Conservation (phyloP, 345 rosid species). For the Zanthoxylum bungeanum region DNA sequence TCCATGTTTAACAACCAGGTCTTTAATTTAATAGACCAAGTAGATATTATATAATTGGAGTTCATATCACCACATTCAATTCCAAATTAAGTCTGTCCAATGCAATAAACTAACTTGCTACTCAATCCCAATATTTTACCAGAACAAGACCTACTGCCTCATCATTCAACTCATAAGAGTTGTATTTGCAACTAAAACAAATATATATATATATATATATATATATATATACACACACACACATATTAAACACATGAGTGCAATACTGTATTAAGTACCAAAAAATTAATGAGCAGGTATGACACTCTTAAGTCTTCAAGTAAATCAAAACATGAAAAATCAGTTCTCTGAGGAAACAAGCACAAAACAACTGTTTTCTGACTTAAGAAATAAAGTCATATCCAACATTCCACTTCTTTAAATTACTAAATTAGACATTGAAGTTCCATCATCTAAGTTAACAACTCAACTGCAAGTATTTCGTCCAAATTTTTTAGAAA, state of each 20-base stretch:
- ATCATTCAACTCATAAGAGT: not conserved
- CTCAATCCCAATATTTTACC: not conserved
- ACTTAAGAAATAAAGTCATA: not conserved
- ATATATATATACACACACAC: no score
- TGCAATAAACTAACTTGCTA: no score
- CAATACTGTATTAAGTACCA: not conserved
- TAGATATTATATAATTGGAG: not conserved
- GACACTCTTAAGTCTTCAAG: no score
- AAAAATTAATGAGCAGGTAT: not conserved
- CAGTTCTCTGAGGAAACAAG: rapidly evolving
- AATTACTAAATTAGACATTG: conserved; percentile 1
- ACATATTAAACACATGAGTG: not conserved
- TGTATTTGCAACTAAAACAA: not conserved
- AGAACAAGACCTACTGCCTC: not conserved
- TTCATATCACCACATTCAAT: not conserved
- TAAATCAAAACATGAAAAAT: not conserved
- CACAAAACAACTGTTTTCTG: not conserved
- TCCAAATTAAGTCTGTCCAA: not conserved
- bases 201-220: no score
- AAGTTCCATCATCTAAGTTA: conserved; percentile 10
- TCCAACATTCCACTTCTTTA: not conserved
- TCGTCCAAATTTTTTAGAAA: no score
- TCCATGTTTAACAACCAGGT: not conserved
- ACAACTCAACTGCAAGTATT: conserved; percentile 3
- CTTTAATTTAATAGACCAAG: no score